These are phyloP conservation scores for Acrocalymma vagum DNA, from an alignment of 2,329 filamentous ascomycete genomes.

Conservation along the genomic window DNA sequence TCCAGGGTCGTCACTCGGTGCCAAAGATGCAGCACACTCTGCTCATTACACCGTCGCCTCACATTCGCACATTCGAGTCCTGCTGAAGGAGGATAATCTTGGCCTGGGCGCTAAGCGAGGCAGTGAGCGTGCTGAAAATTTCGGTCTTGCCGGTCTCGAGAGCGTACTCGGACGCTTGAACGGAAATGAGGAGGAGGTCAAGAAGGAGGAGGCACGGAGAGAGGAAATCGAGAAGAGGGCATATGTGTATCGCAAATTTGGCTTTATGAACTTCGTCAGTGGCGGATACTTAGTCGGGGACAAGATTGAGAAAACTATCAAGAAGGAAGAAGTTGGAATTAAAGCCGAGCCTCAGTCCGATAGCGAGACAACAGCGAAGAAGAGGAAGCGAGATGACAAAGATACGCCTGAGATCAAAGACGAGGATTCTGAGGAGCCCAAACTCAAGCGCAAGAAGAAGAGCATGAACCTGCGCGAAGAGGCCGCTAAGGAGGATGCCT, in stretches of 20 bases:
- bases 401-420: slow-evolving; percentile 34
- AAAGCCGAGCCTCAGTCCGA: slow-evolving; percentile 52
- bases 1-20: slow-evolving; percentile 83
- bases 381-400: slow-evolving; percentile 42
- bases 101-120: slow-evolving; percentile 85
- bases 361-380: slow-evolving; percentile 37
- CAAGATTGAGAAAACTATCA: slow-evolving; percentile 61
- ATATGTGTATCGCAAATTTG: slow-evolving; percentile 79
- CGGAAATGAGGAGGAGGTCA: slow-evolving; percentile 79
- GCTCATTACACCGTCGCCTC: slow-evolving; percentile 81
- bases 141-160: slow-evolving; percentile 86
- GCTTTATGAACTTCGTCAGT: slow-evolving; percentile 83
- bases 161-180: slow-evolving; percentile 88
- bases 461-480: slow-evolving; percentile 42
- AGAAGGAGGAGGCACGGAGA: slow-evolving; percentile 73
- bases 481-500: slow-evolving; percentile 26
- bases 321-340: slow-evolving; percentile 55
- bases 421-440: slow-evolving; percentile 38
- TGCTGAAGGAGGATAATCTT: slow-evolving; percentile 88
- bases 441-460: slow-evolving; percentile 49
- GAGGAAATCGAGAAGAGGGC: slow-evolving; percentile 75
- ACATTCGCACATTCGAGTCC: slow-evolving; percentile 83
- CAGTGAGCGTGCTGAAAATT: slow-evolving; percentile 73
- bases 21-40: slow-evolving; percentile 76
- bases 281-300: slow-evolving; percentile 78